Base-by-base conservation (phyloP, 2,329 filamentous ascomycete species). In the Grosmannia huntii region DNA sequence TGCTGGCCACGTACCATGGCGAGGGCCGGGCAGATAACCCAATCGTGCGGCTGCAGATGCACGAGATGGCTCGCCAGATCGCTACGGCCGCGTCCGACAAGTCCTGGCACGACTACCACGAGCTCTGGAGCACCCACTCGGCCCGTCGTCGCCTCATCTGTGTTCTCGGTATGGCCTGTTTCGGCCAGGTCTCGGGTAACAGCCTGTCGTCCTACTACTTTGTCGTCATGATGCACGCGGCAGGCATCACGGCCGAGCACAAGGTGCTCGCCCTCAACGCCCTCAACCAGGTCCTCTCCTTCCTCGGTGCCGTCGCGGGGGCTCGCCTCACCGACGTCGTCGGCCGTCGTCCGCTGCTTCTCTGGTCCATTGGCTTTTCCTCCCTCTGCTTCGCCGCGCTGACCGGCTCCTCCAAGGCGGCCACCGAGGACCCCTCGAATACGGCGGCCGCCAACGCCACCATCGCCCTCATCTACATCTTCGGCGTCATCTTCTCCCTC, bases 321-420 rank as follows among this genome's bases (percentile, higher is more conserved):
- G 79, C 81, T 4, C 71, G 74, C 16, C 71, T 84, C 55, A 79
- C 80, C 1, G 81, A 84, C 46, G 73, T 74, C 1, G 60, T 83
- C 6, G 80, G 82, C n/a, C 79, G 82, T 44, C 77, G 82, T 3
- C 78, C 78, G 0, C 68, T 82, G 9, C 67, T 82, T 21, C 66
- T 82, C 4, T 73, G 71, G 65, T 72, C 73, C 4, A 76, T 75
- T 48, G 65, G 76, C 12, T 76, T 74, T 61, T 72, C 71, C 55
- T 75, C 74, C 0, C 62, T 70, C 60, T 78, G 75, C 64, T 78
- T 79, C 54, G 75, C 74, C 41, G 68, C 76, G 62, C 74, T 79
- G 55, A 77, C 75, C 0, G 75, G 75, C 2, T 77, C 75, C 0
- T 73, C 71, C 61, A 77, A 77, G 63, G 53, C 75, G 31, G 69